Conservation (phyloP, 495 filamentous ascomycete species). For the Usnea hakonensis region DNA sequence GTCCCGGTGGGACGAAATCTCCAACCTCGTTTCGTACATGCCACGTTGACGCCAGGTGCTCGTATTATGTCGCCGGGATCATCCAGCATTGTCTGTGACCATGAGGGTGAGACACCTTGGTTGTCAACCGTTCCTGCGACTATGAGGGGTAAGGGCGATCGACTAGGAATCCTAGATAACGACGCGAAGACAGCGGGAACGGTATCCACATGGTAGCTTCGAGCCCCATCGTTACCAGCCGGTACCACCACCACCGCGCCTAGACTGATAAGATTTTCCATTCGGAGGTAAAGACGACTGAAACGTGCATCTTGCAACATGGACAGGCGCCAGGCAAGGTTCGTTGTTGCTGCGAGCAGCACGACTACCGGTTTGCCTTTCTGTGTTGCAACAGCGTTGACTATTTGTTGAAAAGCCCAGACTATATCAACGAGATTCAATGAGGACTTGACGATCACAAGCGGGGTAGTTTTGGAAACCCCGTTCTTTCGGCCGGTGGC, state of each 20-base stretch:
- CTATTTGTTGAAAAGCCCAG: conserved; percentile 1
- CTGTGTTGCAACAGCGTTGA: neutral
- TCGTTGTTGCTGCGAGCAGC: neutral
- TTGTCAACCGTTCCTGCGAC: conserved; percentile 6
- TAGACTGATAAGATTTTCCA: neutral
- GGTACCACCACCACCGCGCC: conserved; percentile 6
- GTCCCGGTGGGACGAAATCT: too few relatives aligned
- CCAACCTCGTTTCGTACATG: neutral
- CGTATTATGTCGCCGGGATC: neutral
- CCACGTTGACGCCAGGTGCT: conserved; percentile 2
- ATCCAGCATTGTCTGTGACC: neutral
- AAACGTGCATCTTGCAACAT: conserved; percentile 1
- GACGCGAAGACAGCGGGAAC: conserved; percentile 6
- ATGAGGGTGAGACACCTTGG: neutral
- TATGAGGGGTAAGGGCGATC: neutral
- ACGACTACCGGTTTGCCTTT: neutral
- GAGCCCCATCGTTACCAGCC: conserved; percentile 2
- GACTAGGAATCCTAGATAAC: too few relatives aligned
- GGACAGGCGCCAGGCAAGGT: neutral
- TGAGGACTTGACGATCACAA: conserved; percentile 6
- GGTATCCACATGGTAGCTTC: neutral
- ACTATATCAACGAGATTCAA: neutral
- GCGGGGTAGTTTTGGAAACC: conserved; percentile 6
- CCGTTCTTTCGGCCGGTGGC: conserved; percentile 2
- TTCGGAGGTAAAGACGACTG: neutral